Evolutionary conservation across 805 yeast genomes (phyloP), one percentile per base, ranked within the genome.

Genomic region (Ogataea populi-albae): DNA sequence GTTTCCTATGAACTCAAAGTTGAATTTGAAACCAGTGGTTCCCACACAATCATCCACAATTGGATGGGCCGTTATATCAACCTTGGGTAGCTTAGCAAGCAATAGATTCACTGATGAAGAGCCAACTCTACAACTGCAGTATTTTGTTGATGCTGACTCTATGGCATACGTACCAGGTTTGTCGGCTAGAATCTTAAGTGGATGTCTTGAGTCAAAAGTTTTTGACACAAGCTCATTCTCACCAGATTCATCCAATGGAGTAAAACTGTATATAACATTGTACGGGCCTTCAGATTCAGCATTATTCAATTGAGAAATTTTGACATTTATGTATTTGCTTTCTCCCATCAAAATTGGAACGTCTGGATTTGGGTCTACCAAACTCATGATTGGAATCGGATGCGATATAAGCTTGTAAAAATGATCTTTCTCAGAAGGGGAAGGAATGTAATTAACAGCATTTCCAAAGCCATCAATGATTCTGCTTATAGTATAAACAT

Each of bases 11-110:
- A 89, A 68, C 33, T 81, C 85, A 43, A 86, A 87, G 21, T 71
- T 68, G 40, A 88, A 77, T 17, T 66, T 66, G 47, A 69, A 76
- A 0, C 97, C 98, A 6, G 87, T 80, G 29, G 88, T 86, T 0
- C 98, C 98, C 20, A 93, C 84, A 64, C 99, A 93, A 32, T 82
- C 76, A 51, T 91, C 98, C 17, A 77, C 67, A 3, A 91, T 77
- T 3, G 91, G 77, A 10, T 66, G 66, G 1, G 87, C 77, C 2
- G 47, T 29, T 11, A 76, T 67, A 3, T 54, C 52, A 14, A 71
- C 63, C 2, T 71, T 68, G 3, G 74, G 75, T 24, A 45, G 34
- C 2, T 55, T 55, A 1, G 71, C 74, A 9, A 55, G 45, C n/a
- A 49, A 37, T 1, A 86, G 69, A 12, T 65, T 53, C 8, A 83